Conservation (phyloP, 164 flowering plant species). For the Nelumbo lutea region DNA sequence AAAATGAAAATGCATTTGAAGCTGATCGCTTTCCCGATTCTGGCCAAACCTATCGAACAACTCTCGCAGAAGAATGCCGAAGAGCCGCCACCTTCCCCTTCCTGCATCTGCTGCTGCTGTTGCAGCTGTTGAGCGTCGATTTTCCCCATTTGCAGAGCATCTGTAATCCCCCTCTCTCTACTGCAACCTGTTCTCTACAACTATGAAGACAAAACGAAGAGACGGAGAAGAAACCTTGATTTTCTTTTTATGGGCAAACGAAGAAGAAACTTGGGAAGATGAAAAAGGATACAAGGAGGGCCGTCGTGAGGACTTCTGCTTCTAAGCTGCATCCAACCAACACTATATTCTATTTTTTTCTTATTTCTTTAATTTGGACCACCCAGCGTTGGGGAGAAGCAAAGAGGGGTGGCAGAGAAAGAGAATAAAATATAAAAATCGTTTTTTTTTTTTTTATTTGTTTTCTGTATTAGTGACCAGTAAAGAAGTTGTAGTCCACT, state of each 20-base stretch:
- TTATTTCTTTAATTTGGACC: not conserved
- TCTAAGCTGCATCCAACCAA: not conserved
- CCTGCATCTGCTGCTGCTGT: conserved; percentile 22
- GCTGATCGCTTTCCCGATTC: conserved; percentile 24
- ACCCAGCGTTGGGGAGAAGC: conserved; percentile 17
- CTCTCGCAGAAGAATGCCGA: conserved; percentile 21
- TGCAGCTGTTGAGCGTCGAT: conserved; percentile 20
- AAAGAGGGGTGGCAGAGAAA: conserved; percentile 1
- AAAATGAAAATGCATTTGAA: conserved; percentile 47
- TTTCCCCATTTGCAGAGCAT: conserved; percentile 78
- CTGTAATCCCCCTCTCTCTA: conserved; percentile 22
- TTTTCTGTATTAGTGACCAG: too few species aligned
- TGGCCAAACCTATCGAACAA: conserved; percentile 25
- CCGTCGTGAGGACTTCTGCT: not conserved
- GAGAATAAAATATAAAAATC: not conserved
- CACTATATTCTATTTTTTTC: not conserved
- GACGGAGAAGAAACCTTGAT: not conserved
- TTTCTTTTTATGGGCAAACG: too few species aligned
- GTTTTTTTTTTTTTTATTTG: too few species aligned
- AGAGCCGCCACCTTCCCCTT: conserved; percentile 1
- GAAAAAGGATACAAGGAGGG: not conserved
- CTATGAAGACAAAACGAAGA: not conserved
- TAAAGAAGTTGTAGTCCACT: too few species aligned
- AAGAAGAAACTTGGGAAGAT: not conserved
- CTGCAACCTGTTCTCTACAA: not conserved